Base-by-base conservation (phyloP, 352 stramenopile genomes). In the Phytophthora brassicae region DNA sequence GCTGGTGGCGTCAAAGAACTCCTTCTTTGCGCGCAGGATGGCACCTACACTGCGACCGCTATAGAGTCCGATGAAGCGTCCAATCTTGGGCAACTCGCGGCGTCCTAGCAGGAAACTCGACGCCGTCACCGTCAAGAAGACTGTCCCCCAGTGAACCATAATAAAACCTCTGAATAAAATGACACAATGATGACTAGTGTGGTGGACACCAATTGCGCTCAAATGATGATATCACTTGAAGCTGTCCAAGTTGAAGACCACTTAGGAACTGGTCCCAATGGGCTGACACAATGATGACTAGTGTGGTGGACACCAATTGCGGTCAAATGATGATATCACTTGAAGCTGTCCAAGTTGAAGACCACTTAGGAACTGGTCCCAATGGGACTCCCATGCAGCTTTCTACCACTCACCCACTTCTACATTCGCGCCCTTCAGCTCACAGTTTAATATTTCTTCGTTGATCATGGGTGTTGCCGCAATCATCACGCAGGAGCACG, bases 1-100 rank as follows among this genome's bases (percentile, higher is more conserved):
- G 38, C 84, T 88, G 1, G 84, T 92, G 20, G 81, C 84, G 67
- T 92, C 79, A 47, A 90, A 92, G 64, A 90, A 92, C 70, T 92
- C 81, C 43, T 90, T 85, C 65, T 92, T 92, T 31, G 84, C 84
- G 44, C 84, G 84, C 24, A 92, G 53, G 39, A 90, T 82, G 8
- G 84, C 84, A 23, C 84, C 84, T 8, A 92, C 72, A 0, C 74
- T 80, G 45, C 84, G 79, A 1, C 84, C 84, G 23, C 68, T 75
- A 66, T 89, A 90, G 14, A 82, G 19, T 0, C 84, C 84, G 11
- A 86, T 22, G 23, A 87, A 79, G 50, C 72, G 79, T 2, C 75
- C 81, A 45, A 90, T 66, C 68, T 88, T 88, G 22, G 79, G 84
- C 58, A 92, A 66, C 61, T 92, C 84, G 49, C 84, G 83, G 12